phyloP scores from a whole-genome alignment of 495 filamentous ascomycete genomes.

The Podospora pseudoanserina region DNA sequence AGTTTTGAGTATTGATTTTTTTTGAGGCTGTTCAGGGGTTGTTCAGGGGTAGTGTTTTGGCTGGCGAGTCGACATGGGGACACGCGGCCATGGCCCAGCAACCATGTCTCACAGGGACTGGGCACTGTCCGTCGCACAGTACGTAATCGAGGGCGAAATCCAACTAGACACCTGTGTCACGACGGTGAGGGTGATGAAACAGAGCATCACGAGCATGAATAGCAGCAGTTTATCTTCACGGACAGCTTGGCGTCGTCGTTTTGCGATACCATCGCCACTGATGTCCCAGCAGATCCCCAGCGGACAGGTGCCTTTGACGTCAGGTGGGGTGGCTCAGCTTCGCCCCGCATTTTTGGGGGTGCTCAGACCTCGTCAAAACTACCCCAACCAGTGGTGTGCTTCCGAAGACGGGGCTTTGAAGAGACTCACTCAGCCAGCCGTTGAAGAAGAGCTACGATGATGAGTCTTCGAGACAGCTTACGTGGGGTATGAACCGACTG shows the following conservation, averaged over 20 bases:
- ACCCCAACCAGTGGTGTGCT: not conserved
- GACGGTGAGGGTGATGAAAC: not conserved
- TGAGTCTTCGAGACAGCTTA: not conserved
- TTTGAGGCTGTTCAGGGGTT: not conserved
- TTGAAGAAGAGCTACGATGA: not conserved
- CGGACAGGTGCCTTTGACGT: slow-evolving; percentile 1
- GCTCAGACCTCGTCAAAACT: not conserved
- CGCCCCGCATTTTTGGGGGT: not conserved
- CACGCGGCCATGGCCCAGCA: not conserved
- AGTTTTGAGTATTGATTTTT: slow-evolving; percentile 64
- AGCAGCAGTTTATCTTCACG: not conserved
- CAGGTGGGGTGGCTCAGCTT: not conserved
- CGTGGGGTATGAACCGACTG: not conserved
- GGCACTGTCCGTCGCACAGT: not conserved
- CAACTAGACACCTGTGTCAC: not conserved
- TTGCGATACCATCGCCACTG: not conserved
- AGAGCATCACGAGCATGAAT: not conserved
- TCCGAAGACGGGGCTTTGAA: not conserved
- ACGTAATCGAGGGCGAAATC: not conserved
- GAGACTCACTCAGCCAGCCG: not conserved
- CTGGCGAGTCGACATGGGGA: not conserved
- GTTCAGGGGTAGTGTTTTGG: not conserved
- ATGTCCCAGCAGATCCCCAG: not conserved
- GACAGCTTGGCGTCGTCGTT: slow-evolving; percentile 6
- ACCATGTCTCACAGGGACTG: not conserved